Percentiles rank a stretch among this genome's conserved stretches.
phyloP scores from a whole-genome alignment of 805 yeast genomes.

The Zygotorulaspora danielsina region DNA sequence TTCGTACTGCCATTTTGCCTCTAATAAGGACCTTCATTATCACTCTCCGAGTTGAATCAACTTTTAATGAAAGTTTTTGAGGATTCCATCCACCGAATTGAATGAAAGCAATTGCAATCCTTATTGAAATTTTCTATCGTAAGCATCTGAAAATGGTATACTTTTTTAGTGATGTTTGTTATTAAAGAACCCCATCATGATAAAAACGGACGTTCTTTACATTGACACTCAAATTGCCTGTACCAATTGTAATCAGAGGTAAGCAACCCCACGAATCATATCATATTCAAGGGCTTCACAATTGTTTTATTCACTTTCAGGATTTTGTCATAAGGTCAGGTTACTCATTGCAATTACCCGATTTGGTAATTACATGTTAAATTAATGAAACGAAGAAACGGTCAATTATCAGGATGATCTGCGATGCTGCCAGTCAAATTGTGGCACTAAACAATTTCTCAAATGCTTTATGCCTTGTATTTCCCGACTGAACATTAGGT shows the following conservation, averaged over 20 bases:
- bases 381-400: not conserved
- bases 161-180: too few species aligned
- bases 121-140: too few species aligned
- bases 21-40: not conserved
- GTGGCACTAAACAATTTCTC: not conserved
- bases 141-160: too few species aligned
- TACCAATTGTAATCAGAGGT: too few species aligned
- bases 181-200: not conserved
- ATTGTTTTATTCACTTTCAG: not conserved
- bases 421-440: not conserved
- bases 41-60: not conserved
- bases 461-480: not conserved
- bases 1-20: conserved; percentile 13
- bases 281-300: not conserved
- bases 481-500: not conserved
- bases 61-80: too few species aligned
- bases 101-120: too few species aligned
- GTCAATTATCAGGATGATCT: not conserved
- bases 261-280: not conserved
- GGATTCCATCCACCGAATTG: too few species aligned
- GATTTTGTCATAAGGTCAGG: not conserved
- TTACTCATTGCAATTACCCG: conserved; percentile 14
- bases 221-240: not conserved
- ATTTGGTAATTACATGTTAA: conserved; percentile 20
- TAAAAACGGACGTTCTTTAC: not conserved